Evolutionary conservation across 2,329 filamentous ascomycete genomes (phyloP).

Genomic region (Botrytis hyacinthi): DNA sequence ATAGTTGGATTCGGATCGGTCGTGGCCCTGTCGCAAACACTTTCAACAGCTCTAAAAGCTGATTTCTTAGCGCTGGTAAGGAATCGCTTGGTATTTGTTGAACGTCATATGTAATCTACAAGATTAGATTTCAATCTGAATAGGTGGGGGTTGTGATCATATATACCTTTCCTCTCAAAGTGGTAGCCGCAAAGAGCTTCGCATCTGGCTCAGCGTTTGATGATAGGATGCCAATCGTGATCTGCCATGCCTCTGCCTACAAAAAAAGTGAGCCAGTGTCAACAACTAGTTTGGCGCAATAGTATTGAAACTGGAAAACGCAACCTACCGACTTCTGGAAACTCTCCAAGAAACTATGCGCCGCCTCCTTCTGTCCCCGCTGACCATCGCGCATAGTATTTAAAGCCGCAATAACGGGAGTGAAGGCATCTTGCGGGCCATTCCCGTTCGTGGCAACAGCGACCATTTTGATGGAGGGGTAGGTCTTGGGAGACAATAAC

Average conservation of each 20-base stretch:
- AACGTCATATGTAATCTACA: conserved; percentile 92
- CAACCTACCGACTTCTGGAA: conserved; percentile 94
- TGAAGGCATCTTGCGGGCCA: conserved; percentile 67
- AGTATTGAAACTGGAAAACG: conserved; percentile 15
- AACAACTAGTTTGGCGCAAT: conserved; percentile 21
- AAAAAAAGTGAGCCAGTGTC: conserved; percentile 29
- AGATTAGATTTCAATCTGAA: conserved; percentile 27
- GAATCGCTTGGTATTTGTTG: conserved; percentile 79
- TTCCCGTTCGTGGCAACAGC: conserved; percentile 52
- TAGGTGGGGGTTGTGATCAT: conserved; percentile 26
- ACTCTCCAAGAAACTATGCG: conserved; percentile 84
- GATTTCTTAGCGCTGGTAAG: conserved; percentile 74
- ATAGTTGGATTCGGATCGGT: conserved; percentile 84
- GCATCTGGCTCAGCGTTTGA: conserved; percentile 78
- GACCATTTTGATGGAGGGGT: conserved; percentile 37
- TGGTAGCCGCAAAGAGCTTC: conserved; percentile 93
- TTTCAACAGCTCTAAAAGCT: conserved; percentile 77
- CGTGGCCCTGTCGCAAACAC: conserved; percentile 79
- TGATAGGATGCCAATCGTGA: conserved; percentile 82
- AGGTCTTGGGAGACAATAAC: conserved; percentile 24
- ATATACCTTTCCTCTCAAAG: conserved; percentile 92
- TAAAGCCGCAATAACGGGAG: conserved; percentile 83
- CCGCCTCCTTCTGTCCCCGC: conserved; percentile 79
- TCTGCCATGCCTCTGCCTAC: conserved; percentile 86
- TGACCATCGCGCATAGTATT: conserved; percentile 87